Conservation (phyloP, 1,139 yeast genomes). For the Wickerhamomyces sp. region DNA sequence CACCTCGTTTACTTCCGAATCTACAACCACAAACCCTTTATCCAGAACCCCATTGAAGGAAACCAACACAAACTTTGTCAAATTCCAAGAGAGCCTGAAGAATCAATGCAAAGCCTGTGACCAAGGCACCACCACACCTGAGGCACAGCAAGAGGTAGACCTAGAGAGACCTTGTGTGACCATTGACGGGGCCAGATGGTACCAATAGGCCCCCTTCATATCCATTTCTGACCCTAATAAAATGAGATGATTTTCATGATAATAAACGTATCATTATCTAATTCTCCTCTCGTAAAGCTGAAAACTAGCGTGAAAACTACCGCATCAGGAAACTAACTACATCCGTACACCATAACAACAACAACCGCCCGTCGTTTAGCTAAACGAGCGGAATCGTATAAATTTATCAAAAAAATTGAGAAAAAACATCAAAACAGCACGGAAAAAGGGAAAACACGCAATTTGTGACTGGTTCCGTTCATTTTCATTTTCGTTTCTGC, state of each 20-base stretch:
- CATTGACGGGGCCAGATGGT: conserved; percentile 14
- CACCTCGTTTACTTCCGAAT: not conserved
- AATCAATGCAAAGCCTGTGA: not conserved
- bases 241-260: not conserved
- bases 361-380: no score
- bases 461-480: no score
- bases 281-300: no score
- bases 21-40: not conserved
- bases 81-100: not conserved
- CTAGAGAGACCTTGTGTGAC: not conserved
- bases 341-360: no score
- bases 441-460: not conserved
- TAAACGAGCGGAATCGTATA: no score
- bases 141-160: not conserved
- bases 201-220: no score
- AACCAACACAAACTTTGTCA: not conserved
- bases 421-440: not conserved
- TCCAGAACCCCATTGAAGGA: not conserved
- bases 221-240: not conserved
- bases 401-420: no score
- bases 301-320: not conserved
- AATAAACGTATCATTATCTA: no score
- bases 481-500: no score
- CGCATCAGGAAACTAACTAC: no score
- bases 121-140: not conserved